Base-by-base conservation (phyloP, 176 grass and related monocot genomes). In the Phoenix dactylifera region DNA sequence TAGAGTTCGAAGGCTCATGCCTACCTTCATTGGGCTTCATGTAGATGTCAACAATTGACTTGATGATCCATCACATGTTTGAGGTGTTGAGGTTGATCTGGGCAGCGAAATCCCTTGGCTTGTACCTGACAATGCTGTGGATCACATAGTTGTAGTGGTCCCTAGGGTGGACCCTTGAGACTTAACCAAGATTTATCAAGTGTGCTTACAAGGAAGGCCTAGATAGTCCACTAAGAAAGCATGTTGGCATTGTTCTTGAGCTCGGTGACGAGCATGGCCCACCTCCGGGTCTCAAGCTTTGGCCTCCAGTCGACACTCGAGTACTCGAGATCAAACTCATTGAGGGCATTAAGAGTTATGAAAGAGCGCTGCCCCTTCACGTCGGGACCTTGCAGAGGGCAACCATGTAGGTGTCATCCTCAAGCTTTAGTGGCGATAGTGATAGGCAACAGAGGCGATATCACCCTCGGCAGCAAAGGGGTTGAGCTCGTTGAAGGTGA, bases 181-280 rank as follows among this genome's bases (percentile, higher is more conserved):
- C 20, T 20, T 20, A 20, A 20, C 61, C 61, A 12, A 64, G 44
- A 18, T 64, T 64, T 32, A 64, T 64, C 61, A 64, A 4, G 24
- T 64, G 61, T 18, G 24, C 61, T 48, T 16, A 9, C 35, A 25
- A 64, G 61, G 15, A 64, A 32, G 3, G 61, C 61, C 50, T 64
- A 32, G 16, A 32, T 32, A 4, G 61, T 64, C 61, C 61, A 64
- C 20, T 64, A 24, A 7, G 61, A 32, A 2, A 64, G 61, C 44
- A 50, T 64, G 61, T 64, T 64, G 20, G 61, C 61, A 64, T 64
- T 64, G 39, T 64, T 64, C 35, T 64, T 64, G 9, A 64, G 61
- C 29, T 64, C 61, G 12, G 61, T 64, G 16, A 32, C 61, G 18
- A 64, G 61, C 49, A 64, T 32, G 23, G 61, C 61, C 16, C 61